These are phyloP conservation scores for Ophiostoma ulmi DNA, from an alignment of 2,329 filamentous ascomycete genomes.

Conservation along the genomic window DNA sequence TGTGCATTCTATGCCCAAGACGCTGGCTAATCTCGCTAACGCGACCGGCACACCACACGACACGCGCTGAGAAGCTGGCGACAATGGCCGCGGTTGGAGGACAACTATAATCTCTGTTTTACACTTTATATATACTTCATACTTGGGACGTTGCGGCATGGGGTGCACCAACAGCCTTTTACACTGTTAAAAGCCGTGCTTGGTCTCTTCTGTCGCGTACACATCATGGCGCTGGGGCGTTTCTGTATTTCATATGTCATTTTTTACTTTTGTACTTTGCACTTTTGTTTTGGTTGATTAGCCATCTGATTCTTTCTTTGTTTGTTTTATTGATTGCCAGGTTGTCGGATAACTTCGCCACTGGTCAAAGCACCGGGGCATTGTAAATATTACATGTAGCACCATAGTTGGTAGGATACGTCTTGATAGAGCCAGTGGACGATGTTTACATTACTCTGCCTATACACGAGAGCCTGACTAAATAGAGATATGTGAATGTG, in stretches of 20 bases:
- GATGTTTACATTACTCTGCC: neutral
- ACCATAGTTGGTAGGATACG: neutral
- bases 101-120: constrained; percentile 1
- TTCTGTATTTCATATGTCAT: neutral
- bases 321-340: neutral
- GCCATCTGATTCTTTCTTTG: neutral
- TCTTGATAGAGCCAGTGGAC: neutral
- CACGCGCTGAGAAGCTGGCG: neutral
- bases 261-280: neutral
- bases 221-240: constrained; percentile 15
- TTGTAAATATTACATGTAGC: neutral
- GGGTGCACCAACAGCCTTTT: no score
- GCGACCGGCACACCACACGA: neutral
- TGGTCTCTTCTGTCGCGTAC: neutral
- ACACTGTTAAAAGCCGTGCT: neutral
- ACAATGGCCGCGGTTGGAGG: neutral
- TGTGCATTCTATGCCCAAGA: neutral
- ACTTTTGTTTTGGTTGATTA: neutral
- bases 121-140: neutral
- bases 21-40: neutral
- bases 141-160: constrained; percentile 4
- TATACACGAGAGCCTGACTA: no score
- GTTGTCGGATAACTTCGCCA: neutral
- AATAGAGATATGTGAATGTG: neutral
- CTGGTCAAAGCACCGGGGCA: neutral